A percentile compares a stretch with the other conserved stretches of the same genome.
Conservation (phyloP, 371 early-diverging fungal species). For the Rhizopus microsporus region DNA sequence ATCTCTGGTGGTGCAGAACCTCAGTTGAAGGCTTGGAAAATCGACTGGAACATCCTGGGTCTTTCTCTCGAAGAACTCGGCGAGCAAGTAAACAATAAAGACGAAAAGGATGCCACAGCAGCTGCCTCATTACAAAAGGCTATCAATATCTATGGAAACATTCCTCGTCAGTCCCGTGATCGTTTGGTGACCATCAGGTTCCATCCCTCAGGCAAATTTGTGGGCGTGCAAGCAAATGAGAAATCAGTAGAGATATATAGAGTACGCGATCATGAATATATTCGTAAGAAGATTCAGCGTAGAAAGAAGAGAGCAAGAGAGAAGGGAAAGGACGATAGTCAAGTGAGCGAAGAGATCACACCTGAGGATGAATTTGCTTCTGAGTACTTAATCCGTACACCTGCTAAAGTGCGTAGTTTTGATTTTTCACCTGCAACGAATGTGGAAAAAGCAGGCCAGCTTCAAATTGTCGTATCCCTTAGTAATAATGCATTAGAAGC, state of each 20-base stretch:
- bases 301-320: conserved; percentile 80
- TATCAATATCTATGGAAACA: conserved; percentile 68
- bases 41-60: conserved; percentile 63
- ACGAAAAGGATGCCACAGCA: conserved; percentile 30
- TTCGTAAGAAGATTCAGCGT: conserved; percentile 81
- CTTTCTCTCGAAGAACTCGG: conserved; percentile 46
- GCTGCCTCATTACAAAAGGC: conserved; percentile 51
- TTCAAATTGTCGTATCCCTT: conserved; percentile 61
- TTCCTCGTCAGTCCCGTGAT: conserved; percentile 82
- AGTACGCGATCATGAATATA: conserved; percentile 72
- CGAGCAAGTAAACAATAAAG: conserved; percentile 30
- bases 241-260: conserved; percentile 82
- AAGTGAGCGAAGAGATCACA: conserved; percentile 53
- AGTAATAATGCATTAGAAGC: conserved; percentile 77
- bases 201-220: conserved; percentile 72
- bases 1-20: conserved; percentile 88
- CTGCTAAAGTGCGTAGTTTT: conserved; percentile 75
- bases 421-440: conserved; percentile 67
- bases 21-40: conserved; percentile 84
- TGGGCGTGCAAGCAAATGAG: conserved; percentile 82
- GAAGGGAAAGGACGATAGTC: conserved; percentile 63
- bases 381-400: conserved; percentile 64
- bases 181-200: conserved; percentile 76
- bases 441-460: conserved; percentile 54
- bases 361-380: conserved; percentile 72